Base-by-base conservation (phyloP, 352 stramenopile species). In the Pythium vanterpoolii region DNA sequence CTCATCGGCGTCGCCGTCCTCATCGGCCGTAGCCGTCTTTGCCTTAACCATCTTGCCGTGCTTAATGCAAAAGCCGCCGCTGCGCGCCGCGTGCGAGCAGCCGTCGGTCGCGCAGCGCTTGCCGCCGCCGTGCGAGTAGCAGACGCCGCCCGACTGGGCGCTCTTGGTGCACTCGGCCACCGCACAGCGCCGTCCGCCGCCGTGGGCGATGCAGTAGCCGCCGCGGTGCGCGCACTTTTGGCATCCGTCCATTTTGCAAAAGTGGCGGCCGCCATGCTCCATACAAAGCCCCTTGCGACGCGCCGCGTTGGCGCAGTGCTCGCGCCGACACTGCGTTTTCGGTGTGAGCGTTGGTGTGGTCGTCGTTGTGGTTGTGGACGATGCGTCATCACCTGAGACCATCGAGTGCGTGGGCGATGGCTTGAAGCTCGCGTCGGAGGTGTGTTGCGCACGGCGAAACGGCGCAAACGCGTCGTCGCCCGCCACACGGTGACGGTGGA, bases 201-300 rank as follows among this genome's bases (percentile, higher is more conserved):
- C 84, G 60, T 93, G 84, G 8, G 81, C 86, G 61, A 93, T 89
- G 64, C 84, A 93, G 59, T 89, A 87, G 10, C 82, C 82, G 24
- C 85, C 83, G 49, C 83, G 83, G 67, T 93, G 85, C 4, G 83
- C 85, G 43, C 83, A 93, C 69, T 94, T 94, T 42, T 83, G 64
- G 62, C 85, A 94, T 40, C 83, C 85, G 9, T 82, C 69, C 71
- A 91, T 87, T 61, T 92, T 92, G 70, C 87, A 96, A 26, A 91
- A 87, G 66, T 93, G 82, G 26, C 87, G 79, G 3, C 87, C 87
- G 33, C 87, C 87, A 64, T 96, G 87, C 51, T 91, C 83, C 80
- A 92, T 93, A 65, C 87, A 96, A 0, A 96, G 77, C 0, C 87
- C 85, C 64, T 91, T 92, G 49, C 82, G 81, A 57, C 83, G 74